A percentile compares a stretch with the other conserved stretches of the same genome.
Evolutionary conservation across 2,329 filamentous ascomycete genomes (phyloP).

Genomic region (Tolypocladium guangdongense): DNA sequence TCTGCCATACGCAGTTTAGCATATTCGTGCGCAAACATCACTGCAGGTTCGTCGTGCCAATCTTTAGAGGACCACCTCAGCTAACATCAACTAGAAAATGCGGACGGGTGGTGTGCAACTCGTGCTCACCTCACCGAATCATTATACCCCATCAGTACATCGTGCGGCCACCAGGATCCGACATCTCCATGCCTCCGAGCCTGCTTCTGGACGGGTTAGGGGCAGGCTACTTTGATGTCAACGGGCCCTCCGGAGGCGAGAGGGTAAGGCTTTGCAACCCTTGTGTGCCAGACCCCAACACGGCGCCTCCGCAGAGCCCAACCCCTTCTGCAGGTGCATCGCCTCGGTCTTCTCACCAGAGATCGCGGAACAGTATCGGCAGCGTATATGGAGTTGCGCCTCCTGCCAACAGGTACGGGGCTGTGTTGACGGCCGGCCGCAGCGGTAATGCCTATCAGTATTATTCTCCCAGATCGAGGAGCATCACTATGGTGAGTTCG

Average conservation of each 20-base stretch:
- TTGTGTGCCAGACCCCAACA: conserved; percentile 52
- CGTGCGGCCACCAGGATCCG: conserved; percentile 57
- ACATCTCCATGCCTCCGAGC: conserved; percentile 24
- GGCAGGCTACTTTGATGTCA: conserved; percentile 30
- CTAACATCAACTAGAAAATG: conserved; percentile 56
- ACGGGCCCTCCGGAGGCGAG: conserved; percentile 41
- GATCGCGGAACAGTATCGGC: conserved; percentile 34
- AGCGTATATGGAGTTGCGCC: conserved; percentile 17
- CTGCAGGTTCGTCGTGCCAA: conserved; percentile 52
- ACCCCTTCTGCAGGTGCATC: conserved; percentile 18
- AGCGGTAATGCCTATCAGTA: conserved; percentile 24
- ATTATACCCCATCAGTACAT: conserved; percentile 92
- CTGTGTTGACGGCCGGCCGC: conserved; percentile 22
- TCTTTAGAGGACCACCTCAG: neutral
- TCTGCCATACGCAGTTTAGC: conserved; percentile 69
- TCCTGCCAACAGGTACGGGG: conserved; percentile 20
- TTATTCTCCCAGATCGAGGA: conserved; percentile 26
- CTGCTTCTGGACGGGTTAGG: conserved; percentile 27
- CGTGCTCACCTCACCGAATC: conserved; percentile 88
- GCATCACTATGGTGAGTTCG: conserved; percentile 36
- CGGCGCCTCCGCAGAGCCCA: conserved; percentile 38
- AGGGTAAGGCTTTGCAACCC: conserved; percentile 50
- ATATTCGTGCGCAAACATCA: conserved; percentile 88
- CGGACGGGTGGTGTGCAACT: conserved; percentile 79
- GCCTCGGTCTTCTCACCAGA: conserved; percentile 27